Evolutionary conservation across 2,329 filamentous ascomycete genomes (phyloP).

Genomic region (Pseudohalonectria lignicola): DNA sequence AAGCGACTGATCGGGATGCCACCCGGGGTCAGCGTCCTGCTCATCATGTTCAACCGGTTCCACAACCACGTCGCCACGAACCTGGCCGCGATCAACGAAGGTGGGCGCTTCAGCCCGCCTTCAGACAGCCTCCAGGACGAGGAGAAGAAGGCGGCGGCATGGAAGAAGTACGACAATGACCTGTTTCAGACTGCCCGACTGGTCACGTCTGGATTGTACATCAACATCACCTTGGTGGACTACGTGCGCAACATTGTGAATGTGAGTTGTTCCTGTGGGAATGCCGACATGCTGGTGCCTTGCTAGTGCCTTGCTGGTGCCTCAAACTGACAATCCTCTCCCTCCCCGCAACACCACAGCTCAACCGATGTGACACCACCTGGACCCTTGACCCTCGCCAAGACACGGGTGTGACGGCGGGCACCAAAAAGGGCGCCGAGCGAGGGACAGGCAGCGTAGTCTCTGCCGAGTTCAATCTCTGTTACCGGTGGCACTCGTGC

Average conservation of each 20-base stretch:
- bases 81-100: constrained; percentile 77
- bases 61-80: constrained; percentile 80
- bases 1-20: constrained; percentile 60
- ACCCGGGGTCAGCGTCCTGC: constrained; percentile 57
- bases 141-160: constrained; percentile 38
- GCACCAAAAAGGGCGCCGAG: constrained; percentile 47
- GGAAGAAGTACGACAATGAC: constrained; percentile 65
- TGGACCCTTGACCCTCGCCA: constrained; percentile 74
- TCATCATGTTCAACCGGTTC: constrained; percentile 74
- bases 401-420: constrained; percentile 47
- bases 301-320: no score
- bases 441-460: constrained; percentile 72
- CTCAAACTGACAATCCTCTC: no score
- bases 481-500: constrained; percentile 79
- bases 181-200: constrained; percentile 69
- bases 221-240: constrained; percentile 68
- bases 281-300: no score
- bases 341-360: constrained; percentile 9
- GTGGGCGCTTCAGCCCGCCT: constrained; percentile 63
- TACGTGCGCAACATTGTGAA: constrained; percentile 73
- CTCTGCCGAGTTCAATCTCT: constrained; percentile 80
- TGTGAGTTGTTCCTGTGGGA: constrained; percentile 6
- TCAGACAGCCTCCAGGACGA: constrained; percentile 25
- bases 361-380: constrained; percentile 60
- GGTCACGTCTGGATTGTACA: constrained; percentile 65